Evolutionary conservation across 306 rosid species (phyloP).

Genomic region (Quercus suber): DNA sequence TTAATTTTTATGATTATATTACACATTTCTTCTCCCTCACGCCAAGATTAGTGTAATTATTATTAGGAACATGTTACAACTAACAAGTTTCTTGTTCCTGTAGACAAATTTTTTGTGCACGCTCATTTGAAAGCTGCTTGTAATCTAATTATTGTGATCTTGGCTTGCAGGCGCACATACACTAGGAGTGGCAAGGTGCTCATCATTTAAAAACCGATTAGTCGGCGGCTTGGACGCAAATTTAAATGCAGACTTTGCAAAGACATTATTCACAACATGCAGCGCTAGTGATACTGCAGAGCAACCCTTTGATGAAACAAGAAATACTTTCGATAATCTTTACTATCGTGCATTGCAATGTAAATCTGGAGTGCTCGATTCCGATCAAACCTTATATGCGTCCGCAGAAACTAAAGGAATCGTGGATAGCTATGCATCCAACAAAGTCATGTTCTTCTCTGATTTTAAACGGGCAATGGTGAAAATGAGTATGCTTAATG

Average conservation of each 20-base stretch:
- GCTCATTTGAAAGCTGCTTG: background rate
- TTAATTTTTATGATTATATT: background rate
- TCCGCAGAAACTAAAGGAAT: slow-evolving; percentile 43
- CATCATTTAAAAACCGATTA: slow-evolving; percentile 59
- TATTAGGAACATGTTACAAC: background rate
- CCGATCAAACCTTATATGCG: slow-evolving; percentile 57
- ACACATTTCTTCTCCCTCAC: background rate
- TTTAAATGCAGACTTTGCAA: slow-evolving; percentile 51
- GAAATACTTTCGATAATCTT: slow-evolving; percentile 54
- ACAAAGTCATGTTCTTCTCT: slow-evolving; percentile 67
- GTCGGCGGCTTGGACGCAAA: slow-evolving; percentile 26
- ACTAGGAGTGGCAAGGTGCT: slow-evolving; percentile 77
- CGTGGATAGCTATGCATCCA: slow-evolving; percentile 59
- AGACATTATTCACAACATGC: slow-evolving; percentile 55
- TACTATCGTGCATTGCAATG: slow-evolving; percentile 50
- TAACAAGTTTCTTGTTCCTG: background rate
- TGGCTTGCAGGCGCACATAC: slow-evolving; percentile 68
- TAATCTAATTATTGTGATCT: background rate
- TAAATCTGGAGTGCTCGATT: slow-evolving; percentile 54
- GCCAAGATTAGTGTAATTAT: background rate
- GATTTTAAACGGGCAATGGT: slow-evolving; percentile 75
- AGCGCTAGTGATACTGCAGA: slow-evolving; percentile 49
- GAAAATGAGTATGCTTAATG: slow-evolving; percentile 69
- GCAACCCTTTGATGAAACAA: slow-evolving; percentile 62
- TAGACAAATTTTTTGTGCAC: background rate